phyloP scores from a whole-genome alignment of 208 protist genomes.

The Trypanosomatidae sp. region DNA sequence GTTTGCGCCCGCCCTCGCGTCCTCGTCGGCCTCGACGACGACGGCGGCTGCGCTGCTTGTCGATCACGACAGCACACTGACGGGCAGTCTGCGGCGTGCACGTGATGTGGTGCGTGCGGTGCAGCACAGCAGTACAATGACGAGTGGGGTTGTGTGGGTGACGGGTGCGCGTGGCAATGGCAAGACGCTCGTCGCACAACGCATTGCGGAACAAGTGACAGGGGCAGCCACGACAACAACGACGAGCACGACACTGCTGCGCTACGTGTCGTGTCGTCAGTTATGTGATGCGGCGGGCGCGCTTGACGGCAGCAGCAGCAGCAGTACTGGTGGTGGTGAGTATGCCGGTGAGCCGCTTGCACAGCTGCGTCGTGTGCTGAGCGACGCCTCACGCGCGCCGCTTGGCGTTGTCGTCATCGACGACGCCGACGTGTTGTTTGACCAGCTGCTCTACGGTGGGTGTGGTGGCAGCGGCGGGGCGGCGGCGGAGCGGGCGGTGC shows the following conservation, averaged over 20 bases:
- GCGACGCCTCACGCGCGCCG: constrained; percentile 91
- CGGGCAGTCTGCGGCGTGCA: constrained; percentile 7
- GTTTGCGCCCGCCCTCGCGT: constrained; percentile 7
- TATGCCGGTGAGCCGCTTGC: constrained; percentile 16
- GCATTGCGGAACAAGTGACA: constrained; percentile 21
- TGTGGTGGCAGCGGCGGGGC: constrained; percentile 4
- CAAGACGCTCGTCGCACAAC: constrained; percentile 33
- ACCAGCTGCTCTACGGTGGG: no score
- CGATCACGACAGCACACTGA: constrained; percentile 43
- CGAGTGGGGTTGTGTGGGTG: constrained; percentile 26
- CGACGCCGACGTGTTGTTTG: constrained; percentile 85
- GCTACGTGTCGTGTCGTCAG: constrained; percentile 9
- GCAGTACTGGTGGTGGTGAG: no score
- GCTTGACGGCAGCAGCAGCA: no score
- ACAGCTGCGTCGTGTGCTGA: constrained; percentile 81
- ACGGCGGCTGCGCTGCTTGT: constrained; percentile 7
- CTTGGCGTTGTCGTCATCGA: constrained; percentile 93
- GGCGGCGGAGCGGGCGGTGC: constrained; percentile 6
- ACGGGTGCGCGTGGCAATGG: constrained; percentile 42
- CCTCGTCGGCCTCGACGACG: no score
- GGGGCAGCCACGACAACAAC: no score
- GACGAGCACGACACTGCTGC: constrained; percentile 4
- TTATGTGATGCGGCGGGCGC: constrained; percentile 19
- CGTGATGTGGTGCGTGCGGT: constrained; percentile 11
- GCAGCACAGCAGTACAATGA: constrained; percentile 15